Evolutionary conservation across 2,329 filamentous ascomycete genomes (phyloP).

Genomic region (Magnaporthiopsis poae): DNA sequence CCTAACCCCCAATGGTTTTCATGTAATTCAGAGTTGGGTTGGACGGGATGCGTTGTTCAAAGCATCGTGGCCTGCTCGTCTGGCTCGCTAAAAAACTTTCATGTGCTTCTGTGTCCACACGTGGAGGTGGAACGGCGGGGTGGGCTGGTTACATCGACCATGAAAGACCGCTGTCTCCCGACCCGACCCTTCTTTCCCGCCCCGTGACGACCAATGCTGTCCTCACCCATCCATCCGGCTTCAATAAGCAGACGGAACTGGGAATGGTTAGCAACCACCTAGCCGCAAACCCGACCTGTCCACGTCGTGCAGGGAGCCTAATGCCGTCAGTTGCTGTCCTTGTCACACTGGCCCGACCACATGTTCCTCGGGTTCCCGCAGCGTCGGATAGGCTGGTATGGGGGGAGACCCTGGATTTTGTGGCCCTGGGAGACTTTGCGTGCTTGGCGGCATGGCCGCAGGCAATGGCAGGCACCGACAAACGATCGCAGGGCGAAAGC

Average conservation of each 20-base stretch:
- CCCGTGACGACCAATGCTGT: not conserved
- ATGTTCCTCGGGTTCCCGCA: not conserved
- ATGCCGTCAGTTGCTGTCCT: not conserved
- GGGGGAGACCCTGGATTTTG: not conserved
- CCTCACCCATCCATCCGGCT: not conserved
- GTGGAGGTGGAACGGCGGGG: not conserved
- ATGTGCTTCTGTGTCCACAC: not conserved
- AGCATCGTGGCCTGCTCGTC: not conserved
- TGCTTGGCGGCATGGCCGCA: not conserved
- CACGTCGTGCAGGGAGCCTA: not conserved
- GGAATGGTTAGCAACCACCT: too few species aligned
- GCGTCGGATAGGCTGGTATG: not conserved
- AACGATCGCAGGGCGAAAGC: not conserved
- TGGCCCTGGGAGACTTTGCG: not conserved
- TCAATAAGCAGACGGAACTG: not conserved
- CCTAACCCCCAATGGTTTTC: not conserved
- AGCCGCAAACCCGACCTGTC: not conserved
- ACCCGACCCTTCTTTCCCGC: not conserved
- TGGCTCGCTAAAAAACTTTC: not conserved
- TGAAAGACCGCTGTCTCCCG: not conserved
- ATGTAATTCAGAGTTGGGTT: not conserved
- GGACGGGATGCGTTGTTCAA: not conserved
- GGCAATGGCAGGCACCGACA: not conserved
- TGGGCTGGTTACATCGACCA: not conserved
- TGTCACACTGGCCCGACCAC: not conserved